Evolutionary conservation across 495 filamentous ascomycete genomes (phyloP), one percentile per base, ranked within the genome.

Genomic region (Staphylotrichum tortipilum): DNA sequence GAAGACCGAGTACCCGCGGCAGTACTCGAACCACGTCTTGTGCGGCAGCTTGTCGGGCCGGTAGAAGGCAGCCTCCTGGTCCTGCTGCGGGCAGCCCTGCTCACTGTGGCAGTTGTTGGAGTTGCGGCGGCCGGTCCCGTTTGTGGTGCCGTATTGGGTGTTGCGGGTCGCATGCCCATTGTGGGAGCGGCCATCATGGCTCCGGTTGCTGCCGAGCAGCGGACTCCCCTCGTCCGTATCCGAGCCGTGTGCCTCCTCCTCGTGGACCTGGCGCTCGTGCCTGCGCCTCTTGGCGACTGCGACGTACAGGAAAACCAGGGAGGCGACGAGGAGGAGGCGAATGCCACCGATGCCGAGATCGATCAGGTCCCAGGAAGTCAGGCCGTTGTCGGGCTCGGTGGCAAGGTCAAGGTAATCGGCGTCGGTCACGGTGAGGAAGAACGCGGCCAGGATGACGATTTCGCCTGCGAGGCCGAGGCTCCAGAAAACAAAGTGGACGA

Each of bases 1-100:
- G 68, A 97, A 94, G 19, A 94, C 70, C 15, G 80, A 82, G 64
- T 94, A 97, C 17, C 87, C 85, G 50, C 82, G 81, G 42, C 91
- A 69, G 61, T 98, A 98, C 63, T 96, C 92, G 54, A 61, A 68
- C 67, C 67, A 73, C 7, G 67, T 66, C 53, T 68, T 68, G 45
- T 62, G 65, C 0, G 66, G 67, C 12, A 66, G 63, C 45, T 71
- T 73, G 19, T 74, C 68, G 14, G 73, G 74, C 33, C 76, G 62
- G 58, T 79, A 78, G 54, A 77, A 78, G 7, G 72, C 76, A 1
- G 74, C 75, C 29, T 66, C 60, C 17, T 69, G 65, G 49, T 72
- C 73, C 11, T 72, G 61, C 50, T 65, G 59, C 47, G 53, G 61
- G 30, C 49, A 66, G 48, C 64, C 59, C 18, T 54, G 43, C 44